These are phyloP conservation scores for Nemania abortiva DNA, from an alignment of 2,329 filamentous ascomycete genomes.

Conservation along the genomic window DNA sequence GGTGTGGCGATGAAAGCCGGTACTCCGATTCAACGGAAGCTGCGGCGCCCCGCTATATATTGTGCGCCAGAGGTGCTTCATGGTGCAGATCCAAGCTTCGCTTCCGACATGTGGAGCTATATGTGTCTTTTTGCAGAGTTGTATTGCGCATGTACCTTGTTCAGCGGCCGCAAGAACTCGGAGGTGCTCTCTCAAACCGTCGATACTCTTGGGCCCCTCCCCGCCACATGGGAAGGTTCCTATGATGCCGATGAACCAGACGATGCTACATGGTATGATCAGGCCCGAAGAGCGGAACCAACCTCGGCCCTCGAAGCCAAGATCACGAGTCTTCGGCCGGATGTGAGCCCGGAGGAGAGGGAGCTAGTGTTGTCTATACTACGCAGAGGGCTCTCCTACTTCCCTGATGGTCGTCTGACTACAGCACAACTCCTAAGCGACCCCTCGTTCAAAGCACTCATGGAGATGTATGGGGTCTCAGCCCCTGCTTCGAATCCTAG, in stretches of 20 bases:
- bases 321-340: background rate
- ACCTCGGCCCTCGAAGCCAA: background rate
- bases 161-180: background rate
- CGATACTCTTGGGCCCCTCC: background rate
- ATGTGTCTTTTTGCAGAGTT: conserved; percentile 4
- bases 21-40: background rate
- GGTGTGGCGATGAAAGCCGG: background rate
- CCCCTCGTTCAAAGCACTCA: background rate
- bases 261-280: conserved; percentile 6
- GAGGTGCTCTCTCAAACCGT: background rate
- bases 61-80: conserved; percentile 1
- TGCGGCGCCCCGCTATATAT: background rate
- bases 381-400: background rate
- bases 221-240: background rate
- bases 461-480: background rate
- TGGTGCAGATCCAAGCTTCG: background rate
- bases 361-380: background rate
- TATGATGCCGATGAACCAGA: background rate
- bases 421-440: background rate
- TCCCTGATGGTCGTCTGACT: background rate
- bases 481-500: background rate
- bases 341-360: background rate
- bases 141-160: background rate
- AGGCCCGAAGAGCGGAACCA: background rate
- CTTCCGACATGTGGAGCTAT: conserved; percentile 8